Evolutionary conservation across 1,139 yeast genomes (phyloP), one percentile per base, ranked within the genome.

Genomic region (Pichia sp.): DNA sequence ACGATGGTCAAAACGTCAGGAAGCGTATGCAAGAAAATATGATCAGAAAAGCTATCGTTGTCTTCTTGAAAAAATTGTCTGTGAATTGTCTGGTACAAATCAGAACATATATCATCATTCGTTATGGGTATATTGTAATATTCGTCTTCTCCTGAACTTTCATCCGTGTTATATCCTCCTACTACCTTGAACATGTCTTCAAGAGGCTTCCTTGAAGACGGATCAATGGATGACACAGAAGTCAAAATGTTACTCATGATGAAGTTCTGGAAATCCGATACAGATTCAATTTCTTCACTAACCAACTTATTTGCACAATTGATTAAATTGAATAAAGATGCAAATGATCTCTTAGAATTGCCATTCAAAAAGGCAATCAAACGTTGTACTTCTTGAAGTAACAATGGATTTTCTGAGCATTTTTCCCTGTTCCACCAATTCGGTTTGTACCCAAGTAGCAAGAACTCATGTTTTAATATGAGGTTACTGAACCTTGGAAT

Each of bases 351-450:
- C 2, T 63, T 50, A 0, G 81, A 72, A 16, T 61, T 64, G 5
- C 72, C 75, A 13, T 62, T 75, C 47, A 78, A 60, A 61, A 76
- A 77, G 1, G 76, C 80, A 57, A 77, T 68, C 15, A 73, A 50
- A 54, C 80, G 65, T 59, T 78, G 82, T 0, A 72, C 59, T 61
- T 78, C 82, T 42, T 60, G 61, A 2, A 62, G 38, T 4, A 63
- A 55, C 10, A 49, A 42, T 2, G 61, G 57, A 34, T 57, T 53
- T 4, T 60, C 53, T 4, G 62, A 41, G 50, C 69, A 64, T 47
- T 64, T 57, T 4, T 71, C 73, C 4, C 75, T 74, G 48, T 65
- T 71, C 75, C 77, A 78, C 82, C 82, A 78, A 45, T 67, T 64
- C 3, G 70, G 67, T 7, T 71, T 65, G 54, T 65, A 76, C 0